These are phyloP conservation scores for Candida maesae DNA, from an alignment of 805 yeast genomes.

Conservation along the genomic window DNA sequence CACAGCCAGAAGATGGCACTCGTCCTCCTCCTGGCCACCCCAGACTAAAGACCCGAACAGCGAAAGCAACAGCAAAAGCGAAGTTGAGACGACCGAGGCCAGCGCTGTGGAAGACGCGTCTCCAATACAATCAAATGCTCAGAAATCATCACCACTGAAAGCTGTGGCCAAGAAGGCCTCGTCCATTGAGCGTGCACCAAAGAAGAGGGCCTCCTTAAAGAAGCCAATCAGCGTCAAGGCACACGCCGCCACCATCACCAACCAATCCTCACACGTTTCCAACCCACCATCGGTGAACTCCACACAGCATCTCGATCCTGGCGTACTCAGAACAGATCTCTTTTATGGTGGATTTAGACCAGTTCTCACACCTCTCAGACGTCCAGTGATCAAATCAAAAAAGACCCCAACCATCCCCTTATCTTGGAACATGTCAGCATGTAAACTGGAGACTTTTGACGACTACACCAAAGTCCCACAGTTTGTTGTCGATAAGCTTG, in stretches of 20 bases:
- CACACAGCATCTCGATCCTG: constrained; percentile 23
- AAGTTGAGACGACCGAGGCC: constrained; percentile 4
- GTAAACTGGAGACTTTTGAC: constrained; percentile 23
- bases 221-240: constrained; percentile 12
- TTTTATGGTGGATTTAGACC: constrained; percentile 27
- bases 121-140: neutral
- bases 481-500: constrained; percentile 25
- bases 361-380: constrained; percentile 22
- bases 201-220: constrained; percentile 5
- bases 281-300: constrained; percentile 24
- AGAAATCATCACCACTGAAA: constrained; percentile 4
- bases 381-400: constrained; percentile 17
- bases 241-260: constrained; percentile 5
- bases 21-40: constrained; percentile 20
- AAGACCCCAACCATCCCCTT: constrained; percentile 22
- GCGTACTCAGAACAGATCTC: constrained; percentile 20
- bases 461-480: constrained; percentile 26
- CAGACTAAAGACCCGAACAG: constrained; percentile 8
- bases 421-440: constrained; percentile 26
- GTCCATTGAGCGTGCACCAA: neutral
- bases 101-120: constrained; percentile 2
- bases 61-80: constrained; percentile 7
- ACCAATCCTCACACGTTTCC: neutral
- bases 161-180: neutral
- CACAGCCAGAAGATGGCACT: constrained; percentile 18